Percentiles rank a stretch among this genome's conserved stretches.
phyloP scores from a whole-genome alignment of 139 green algal species.

The Tetraselmis striata region DNA sequence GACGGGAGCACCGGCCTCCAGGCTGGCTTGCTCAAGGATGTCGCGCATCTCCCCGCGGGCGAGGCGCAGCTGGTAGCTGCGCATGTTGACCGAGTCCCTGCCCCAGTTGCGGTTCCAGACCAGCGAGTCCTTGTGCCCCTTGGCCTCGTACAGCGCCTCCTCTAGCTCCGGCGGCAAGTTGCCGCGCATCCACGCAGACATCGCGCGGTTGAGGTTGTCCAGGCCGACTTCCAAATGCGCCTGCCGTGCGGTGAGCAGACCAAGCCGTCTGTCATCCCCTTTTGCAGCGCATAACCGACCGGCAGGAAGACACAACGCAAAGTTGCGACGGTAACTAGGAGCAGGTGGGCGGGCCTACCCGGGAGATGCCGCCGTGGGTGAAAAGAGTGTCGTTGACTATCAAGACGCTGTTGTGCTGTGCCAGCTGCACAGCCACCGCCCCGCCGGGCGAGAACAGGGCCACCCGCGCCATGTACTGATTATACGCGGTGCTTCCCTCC shows the following conservation, averaged over 20 bases:
- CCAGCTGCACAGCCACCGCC: conserved; percentile 11
- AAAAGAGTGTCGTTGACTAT: conserved; percentile 20
- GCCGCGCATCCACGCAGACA: conserved; percentile 9
- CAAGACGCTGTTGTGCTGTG: conserved; percentile 5
- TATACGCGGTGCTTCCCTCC: not conserved
- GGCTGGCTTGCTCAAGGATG: not conserved
- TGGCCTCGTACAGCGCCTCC: not conserved
- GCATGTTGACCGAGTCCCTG: not conserved
- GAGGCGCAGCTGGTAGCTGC: not conserved
- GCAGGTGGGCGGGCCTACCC: too few relatives aligned
- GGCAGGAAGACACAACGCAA: too few relatives aligned
- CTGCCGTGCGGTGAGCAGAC: too few relatives aligned
- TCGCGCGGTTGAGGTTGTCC: conserved; percentile 8
- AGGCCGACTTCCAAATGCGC: conserved; percentile 23
- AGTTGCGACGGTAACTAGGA: too few relatives aligned
- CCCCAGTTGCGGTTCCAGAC: conserved; percentile 14
- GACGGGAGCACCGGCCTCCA: not conserved
- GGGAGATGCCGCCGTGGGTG: conserved; percentile 16
- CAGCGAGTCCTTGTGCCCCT: conserved; percentile 2
- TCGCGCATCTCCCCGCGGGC: not conserved
- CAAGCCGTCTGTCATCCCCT: too few relatives aligned
- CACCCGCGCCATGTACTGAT: not conserved
- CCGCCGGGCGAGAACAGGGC: conserved; percentile 14
- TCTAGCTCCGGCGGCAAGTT: not conserved
- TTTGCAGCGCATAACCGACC: too few relatives aligned